Evolutionary conservation across 768 basidiomycete genomes (phyloP).

Genomic region (Clavulina sp.): DNA sequence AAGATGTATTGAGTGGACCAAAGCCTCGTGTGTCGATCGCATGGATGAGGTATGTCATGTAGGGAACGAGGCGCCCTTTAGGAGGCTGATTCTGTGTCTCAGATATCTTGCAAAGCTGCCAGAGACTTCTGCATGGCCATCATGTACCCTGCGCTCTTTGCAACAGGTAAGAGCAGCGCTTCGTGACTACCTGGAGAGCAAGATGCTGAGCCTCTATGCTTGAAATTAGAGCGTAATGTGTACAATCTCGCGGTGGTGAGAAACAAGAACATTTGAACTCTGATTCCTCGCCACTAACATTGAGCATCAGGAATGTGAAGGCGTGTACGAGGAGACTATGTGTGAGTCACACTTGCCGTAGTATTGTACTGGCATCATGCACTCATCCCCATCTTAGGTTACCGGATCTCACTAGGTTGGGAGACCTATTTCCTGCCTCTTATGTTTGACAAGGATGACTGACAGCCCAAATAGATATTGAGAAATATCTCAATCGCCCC

Average conservation of each 20-base stretch:
- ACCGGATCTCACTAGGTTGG: constrained; percentile 64
- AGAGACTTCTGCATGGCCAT: too few relatives aligned
- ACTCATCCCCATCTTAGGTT: constrained; percentile 24
- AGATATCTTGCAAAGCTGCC: too few relatives aligned
- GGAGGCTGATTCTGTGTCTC: too few relatives aligned
- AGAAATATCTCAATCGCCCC: constrained; percentile 41
- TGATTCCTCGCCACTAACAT: too few relatives aligned
- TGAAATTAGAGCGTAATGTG: too few relatives aligned
- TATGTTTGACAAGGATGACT: constrained; percentile 28
- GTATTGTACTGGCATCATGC: background rate
- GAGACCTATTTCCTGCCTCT: constrained; percentile 34
- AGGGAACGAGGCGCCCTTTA: constrained; percentile 21
- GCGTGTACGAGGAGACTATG: background rate
- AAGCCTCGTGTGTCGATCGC: background rate
- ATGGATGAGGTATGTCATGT: constrained; percentile 9
- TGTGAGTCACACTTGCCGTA: background rate
- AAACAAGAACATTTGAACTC: too few relatives aligned
- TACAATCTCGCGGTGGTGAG: too few relatives aligned
- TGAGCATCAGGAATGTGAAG: too few relatives aligned
- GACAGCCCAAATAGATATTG: constrained; percentile 38
- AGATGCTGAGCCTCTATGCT: too few relatives aligned
- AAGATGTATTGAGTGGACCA: background rate
- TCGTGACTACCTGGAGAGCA: too few relatives aligned
- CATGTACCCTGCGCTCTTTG: too few relatives aligned
- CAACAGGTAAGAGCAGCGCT: too few relatives aligned